Percentiles rank a stretch among this genome's conserved stretches.
Conservation (phyloP, 495 filamentous ascomycete genomes). For the Lepraria neglecta region DNA sequence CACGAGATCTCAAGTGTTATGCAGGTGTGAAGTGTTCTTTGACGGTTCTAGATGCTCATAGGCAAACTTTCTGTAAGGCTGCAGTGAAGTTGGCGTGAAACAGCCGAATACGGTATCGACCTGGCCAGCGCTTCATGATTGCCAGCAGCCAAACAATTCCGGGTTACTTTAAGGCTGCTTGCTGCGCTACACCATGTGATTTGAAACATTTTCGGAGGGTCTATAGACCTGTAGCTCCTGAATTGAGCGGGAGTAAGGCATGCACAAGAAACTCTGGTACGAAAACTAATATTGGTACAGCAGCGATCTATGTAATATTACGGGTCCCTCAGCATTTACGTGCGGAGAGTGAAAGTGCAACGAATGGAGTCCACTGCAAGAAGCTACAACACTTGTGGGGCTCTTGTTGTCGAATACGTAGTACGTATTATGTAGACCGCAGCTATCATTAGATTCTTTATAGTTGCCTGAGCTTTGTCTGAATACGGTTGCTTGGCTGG, state of each 20-base stretch:
- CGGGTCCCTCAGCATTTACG: neutral
- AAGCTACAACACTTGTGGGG: neutral
- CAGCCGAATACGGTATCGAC: conserved; percentile 8
- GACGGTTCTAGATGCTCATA: conserved; percentile 3
- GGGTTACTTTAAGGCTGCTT: neutral
- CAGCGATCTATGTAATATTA: conserved; percentile 4
- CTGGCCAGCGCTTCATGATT: conserved; percentile 1
- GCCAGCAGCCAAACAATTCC: neutral
- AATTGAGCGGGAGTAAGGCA: neutral
- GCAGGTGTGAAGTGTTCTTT: conserved; percentile 10
- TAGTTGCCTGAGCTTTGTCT: neutral
- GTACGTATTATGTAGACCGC: neutral
- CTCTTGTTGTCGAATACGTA: neutral
- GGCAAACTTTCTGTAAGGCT: conserved; percentile 11
- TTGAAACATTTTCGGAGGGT: neutral
- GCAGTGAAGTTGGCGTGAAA: conserved; percentile 9
- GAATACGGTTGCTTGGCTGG: neutral
- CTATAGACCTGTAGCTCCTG: neutral
- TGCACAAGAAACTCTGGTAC: neutral
- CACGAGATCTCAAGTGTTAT: neutral
- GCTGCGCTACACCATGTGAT: neutral
- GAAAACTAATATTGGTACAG: conserved; percentile 5
- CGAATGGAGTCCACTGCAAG: neutral
- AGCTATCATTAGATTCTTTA: no score
- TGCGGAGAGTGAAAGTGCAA: neutral